phyloP scores from a whole-genome alignment of 192 early-diverging fungal species.

The Chytriomyces sp. region DNA sequence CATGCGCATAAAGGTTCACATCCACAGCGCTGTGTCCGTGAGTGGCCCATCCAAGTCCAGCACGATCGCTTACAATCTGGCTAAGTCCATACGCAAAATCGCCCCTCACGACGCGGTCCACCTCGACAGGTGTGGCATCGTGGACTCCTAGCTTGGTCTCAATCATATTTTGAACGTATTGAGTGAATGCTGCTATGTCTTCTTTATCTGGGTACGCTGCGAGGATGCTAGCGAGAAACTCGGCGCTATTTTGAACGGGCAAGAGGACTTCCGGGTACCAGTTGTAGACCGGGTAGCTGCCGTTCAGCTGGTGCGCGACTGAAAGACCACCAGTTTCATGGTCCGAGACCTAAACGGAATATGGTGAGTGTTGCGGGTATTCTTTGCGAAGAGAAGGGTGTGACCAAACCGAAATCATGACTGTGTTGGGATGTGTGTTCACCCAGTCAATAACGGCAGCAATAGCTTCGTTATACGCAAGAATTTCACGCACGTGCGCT shows the following conservation, averaged over 20 bases:
- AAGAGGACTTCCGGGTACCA: slow-evolving; percentile 74
- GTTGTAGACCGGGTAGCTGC: slow-evolving; percentile 81
- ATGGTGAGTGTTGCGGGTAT: neutral
- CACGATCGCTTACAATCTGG: slow-evolving; percentile 43
- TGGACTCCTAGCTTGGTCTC: slow-evolving; percentile 67
- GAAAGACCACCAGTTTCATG: slow-evolving; percentile 98
- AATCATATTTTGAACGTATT: slow-evolving; percentile 58
- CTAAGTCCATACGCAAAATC: slow-evolving; percentile 44
- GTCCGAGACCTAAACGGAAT: slow-evolving; percentile 59
- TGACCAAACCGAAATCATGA: slow-evolving; percentile 83
- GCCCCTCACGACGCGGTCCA: slow-evolving; percentile 46
- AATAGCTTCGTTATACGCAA: slow-evolving; percentile 84
- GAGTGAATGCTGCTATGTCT: slow-evolving; percentile 13
- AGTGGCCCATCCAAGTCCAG: slow-evolving; percentile 70
- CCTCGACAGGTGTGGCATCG: slow-evolving; percentile 55
- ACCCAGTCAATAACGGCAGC: slow-evolving; percentile 75
- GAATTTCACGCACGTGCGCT: slow-evolving; percentile 87
- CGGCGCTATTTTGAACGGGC: slow-evolving; percentile 67
- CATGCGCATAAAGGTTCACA: slow-evolving; percentile 91
- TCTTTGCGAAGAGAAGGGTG: too few relatives aligned
- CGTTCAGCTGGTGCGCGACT: slow-evolving; percentile 69
- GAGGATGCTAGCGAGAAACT: slow-evolving; percentile 40
- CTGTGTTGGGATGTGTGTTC: slow-evolving; percentile 70
- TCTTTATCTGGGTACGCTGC: slow-evolving; percentile 8
- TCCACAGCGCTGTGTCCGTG: slow-evolving; percentile 94